Evolutionary conservation across 2,329 filamentous ascomycete species (phyloP).

Genomic region (Proliferodiscus dingleyae): DNA sequence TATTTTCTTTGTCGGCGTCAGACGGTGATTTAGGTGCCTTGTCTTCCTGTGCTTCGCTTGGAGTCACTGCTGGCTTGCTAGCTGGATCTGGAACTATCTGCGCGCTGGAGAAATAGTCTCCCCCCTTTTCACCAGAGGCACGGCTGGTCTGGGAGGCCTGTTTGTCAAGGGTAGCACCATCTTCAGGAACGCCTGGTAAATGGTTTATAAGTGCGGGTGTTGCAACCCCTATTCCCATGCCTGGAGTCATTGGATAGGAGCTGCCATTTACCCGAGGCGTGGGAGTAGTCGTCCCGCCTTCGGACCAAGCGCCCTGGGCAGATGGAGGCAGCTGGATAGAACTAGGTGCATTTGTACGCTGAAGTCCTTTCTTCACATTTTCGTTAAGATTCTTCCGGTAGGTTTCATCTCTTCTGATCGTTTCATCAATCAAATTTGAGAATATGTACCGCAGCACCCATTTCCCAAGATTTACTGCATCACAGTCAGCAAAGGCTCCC

Average conservation of each 20-base stretch:
- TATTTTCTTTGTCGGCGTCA: conserved; percentile 57
- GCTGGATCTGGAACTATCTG: conserved; percentile 44
- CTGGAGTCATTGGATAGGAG: conserved; percentile 64
- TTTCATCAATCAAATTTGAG: conserved; percentile 80
- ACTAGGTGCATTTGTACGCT: conserved; percentile 52
- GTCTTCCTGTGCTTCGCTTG: conserved; percentile 38
- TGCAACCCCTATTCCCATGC: conserved; percentile 71
- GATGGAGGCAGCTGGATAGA: conserved; percentile 54
- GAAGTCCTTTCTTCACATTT: conserved; percentile 53
- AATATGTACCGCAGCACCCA: conserved; percentile 95
- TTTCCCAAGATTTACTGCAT: conserved; percentile 86
- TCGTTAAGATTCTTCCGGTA: conserved; percentile 67
- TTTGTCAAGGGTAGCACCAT: conserved; percentile 48
- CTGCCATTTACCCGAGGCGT: conserved; percentile 63
- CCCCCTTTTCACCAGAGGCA: conserved; percentile 54
- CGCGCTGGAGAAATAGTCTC: conserved; percentile 73
- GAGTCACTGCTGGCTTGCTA: conserved; percentile 41
- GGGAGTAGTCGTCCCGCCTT: conserved; percentile 40
- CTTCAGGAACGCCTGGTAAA: conserved; percentile 46
- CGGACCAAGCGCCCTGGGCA: conserved; percentile 33
- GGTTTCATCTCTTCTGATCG: conserved; percentile 74
- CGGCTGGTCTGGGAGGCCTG: conserved; percentile 51
- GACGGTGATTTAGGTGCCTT: conserved; percentile 45
- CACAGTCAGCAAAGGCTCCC: conserved; percentile 24
- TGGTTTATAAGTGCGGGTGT: conserved; percentile 49